A percentile compares a stretch with the other conserved stretches of the same genome.
Conservation (phyloP, 345 rosid species). For the Rhodamnia argentea region DNA sequence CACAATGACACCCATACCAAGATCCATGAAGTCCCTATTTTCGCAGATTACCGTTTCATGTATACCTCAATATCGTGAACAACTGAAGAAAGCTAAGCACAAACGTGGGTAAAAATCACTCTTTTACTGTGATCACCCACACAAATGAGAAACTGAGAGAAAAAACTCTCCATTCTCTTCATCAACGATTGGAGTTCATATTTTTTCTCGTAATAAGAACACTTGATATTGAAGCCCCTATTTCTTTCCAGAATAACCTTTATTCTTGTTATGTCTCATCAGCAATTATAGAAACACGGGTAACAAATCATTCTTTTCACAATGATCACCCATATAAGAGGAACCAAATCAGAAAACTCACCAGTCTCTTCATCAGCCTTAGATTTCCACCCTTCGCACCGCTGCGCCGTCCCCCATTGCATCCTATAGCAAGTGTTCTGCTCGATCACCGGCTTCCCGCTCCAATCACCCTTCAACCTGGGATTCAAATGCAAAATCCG, state of each 20-base stretch:
- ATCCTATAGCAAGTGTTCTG: conserved; percentile 89
- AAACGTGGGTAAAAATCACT: not conserved
- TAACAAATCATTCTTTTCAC: not conserved
- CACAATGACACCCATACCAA: not conserved
- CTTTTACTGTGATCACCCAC: not conserved
- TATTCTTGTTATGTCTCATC: not conserved
- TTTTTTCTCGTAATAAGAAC: not conserved
- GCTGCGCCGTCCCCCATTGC: conserved; percentile 86
- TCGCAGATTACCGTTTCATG: not conserved
- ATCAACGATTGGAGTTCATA: not conserved
- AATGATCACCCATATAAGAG: not conserved
- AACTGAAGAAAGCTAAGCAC: not conserved
- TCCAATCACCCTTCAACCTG: conserved; percentile 90
- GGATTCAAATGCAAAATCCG: conserved; percentile 86
- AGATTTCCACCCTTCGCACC: conserved; percentile 85
- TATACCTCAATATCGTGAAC: not conserved
- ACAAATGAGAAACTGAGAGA: not conserved
- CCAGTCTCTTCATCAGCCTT: conserved; percentile 79
- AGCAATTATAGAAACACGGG: not conserved
- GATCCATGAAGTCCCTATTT: not conserved
- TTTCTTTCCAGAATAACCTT: not conserved
- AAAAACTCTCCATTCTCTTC: not conserved
- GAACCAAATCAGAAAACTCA: conserved; percentile 5
- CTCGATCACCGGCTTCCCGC: conserved; percentile 74
- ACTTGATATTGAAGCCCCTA: not conserved